Evolutionary conservation across 2,329 filamentous ascomycete genomes (phyloP), one percentile per base, ranked within the genome.

Genomic region (Aspergillus costaricaensis): DNA sequence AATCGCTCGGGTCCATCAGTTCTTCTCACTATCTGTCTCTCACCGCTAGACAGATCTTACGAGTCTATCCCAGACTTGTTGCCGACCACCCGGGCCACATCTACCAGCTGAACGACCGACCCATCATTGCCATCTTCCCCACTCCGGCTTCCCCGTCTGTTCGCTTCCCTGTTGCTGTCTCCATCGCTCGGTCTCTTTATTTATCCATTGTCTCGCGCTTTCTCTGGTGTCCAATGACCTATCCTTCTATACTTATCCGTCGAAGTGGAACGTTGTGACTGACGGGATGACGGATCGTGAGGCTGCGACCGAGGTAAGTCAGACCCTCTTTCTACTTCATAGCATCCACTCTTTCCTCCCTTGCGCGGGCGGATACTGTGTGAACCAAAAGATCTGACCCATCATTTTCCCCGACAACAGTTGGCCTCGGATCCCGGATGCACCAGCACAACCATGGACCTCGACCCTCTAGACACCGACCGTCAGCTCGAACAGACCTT

Each of bases 401-500:
- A 21, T 58, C 39, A 36, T 36, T 36, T 30, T 32, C 30, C 44
- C 51, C 39, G 44, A 32, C n/a, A 14, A 17, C 51, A 66, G 64
- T 63, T 63, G 59, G 59, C 53, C 55, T 60, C 41, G 49, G 54
- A 15, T 49, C 44, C 15, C 23, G 44, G 15, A 23, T 14, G 41
- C n/a, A 12, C 27, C 23, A 27, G 14, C 38, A 6, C 17, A 10
- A 30, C n/a, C 39, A 57, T 67, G 52, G 61, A 67, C 39, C 44
- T 64, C 25, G 68, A 67, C 51, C 43, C 64, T 17, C 51, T 65
- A 17, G 63, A 68, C 17, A 65, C 68, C 25, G 63, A 66, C 57
- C 66, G 58, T 54, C 64, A 70, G 48, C 59, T 72, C n/a, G 67
- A 70, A 51, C 65, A 64, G 41, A 54, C 62, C 10, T 61, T 71